Base-by-base conservation (phyloP, 2,329 filamentous ascomycete species). In the Nakataea oryzae region DNA sequence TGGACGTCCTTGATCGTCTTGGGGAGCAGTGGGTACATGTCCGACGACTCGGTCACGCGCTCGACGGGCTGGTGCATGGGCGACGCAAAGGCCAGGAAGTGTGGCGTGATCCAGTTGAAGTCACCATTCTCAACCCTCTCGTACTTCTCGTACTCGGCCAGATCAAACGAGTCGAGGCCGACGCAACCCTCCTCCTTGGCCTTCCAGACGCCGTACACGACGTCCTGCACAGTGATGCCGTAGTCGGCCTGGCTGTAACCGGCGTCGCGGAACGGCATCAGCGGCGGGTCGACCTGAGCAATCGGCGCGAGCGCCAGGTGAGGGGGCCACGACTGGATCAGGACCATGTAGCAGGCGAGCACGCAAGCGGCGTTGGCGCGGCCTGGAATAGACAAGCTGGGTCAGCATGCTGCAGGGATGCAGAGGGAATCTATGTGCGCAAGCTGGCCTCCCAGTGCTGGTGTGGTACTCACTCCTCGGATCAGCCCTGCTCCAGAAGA, bases 191-290 rank as follows among this genome's bases (percentile, higher is more conserved):
- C 91, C 72, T 99, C 95, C 79, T 97, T 99, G 57, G 95, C 95
- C 74, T 93, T 96, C 93, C 95, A 99, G 24, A 99, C 92, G 64
- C 95, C 95, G 71, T 99, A 99, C 9, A 99, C 93, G 55, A 99
- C 88, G 73, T 99, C 95, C 76, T 99, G 95, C 56, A 99, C 91
- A 63, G 89, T 96, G 69, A 99, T 85, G 62, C 91, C 89, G 72
- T 96, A 99, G 75, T 99, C 95, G 64, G 95, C 95, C 76, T 97
- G 93, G 75, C 93, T 97, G 81, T 99, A 99, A 62, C 95, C 95
- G 63, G 95, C 95, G 74, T 99, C 95, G 65, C 95, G 87, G 83
- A 99, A 99, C 13, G 95, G 95, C 95, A 99, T 99, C 79, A 96
- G 84, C 28, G 95, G 95, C 57, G 95, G 95, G 72, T 99, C 95